A percentile compares a stretch with the other conserved stretches of the same genome.
Evolutionary conservation across 108 stramenopile species (phyloP).

Genomic region (Pseudonitzschia multiseries): DNA sequence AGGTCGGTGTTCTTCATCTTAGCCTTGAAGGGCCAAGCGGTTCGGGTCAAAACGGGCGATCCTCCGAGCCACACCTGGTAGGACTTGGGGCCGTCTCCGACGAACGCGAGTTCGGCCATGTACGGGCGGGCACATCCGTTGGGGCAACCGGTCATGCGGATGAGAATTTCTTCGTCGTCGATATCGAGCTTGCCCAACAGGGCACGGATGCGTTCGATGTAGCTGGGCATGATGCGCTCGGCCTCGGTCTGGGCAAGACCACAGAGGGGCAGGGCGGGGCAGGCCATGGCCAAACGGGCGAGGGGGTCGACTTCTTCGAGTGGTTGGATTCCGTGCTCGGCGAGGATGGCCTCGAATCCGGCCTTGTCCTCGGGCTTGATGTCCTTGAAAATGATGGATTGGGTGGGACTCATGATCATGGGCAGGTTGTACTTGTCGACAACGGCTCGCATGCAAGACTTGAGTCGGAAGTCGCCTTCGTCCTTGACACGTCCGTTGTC

Average conservation of each 20-base stretch:
- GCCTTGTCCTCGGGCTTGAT: slow-evolving; percentile 87
- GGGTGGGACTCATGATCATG: slow-evolving; percentile 93
- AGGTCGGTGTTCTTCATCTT: slow-evolving; percentile 80
- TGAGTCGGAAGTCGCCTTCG: slow-evolving; percentile 84
- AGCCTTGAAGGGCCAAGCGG: slow-evolving; percentile 89
- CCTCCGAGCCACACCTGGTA: slow-evolving; percentile 98
- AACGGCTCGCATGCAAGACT: slow-evolving; percentile 85
- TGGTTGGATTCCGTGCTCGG: slow-evolving; percentile 81
- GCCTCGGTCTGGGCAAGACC: slow-evolving; percentile 98
- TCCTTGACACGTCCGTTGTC: slow-evolving; percentile 97
- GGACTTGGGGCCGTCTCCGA: slow-evolving; percentile 92
- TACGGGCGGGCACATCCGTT: slow-evolving; percentile 98
- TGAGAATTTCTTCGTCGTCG: slow-evolving; percentile 90
- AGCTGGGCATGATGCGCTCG: slow-evolving; percentile 91
- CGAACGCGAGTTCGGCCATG: slow-evolving; percentile 99
- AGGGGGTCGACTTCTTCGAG: slow-evolving; percentile 91
- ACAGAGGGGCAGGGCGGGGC: slow-evolving; percentile 96
- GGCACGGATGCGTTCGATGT: slow-evolving; percentile 80
- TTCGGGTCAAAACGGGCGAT: slow-evolving; percentile 88
- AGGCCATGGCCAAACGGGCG: slow-evolving; percentile 90
- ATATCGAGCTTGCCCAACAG: slow-evolving; percentile 85
- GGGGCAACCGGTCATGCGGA: slow-evolving; percentile 98
- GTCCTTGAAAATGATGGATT: slow-evolving; percentile 90
- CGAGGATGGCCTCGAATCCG: slow-evolving; percentile 81
- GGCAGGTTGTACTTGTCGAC: slow-evolving; percentile 88